Percentiles rank a stretch among this genome's conserved stretches.
These are phyloP conservation scores for Colletotrichum liriopes DNA, from an alignment of 2,329 filamentous ascomycete genomes.

Conservation along the genomic window DNA sequence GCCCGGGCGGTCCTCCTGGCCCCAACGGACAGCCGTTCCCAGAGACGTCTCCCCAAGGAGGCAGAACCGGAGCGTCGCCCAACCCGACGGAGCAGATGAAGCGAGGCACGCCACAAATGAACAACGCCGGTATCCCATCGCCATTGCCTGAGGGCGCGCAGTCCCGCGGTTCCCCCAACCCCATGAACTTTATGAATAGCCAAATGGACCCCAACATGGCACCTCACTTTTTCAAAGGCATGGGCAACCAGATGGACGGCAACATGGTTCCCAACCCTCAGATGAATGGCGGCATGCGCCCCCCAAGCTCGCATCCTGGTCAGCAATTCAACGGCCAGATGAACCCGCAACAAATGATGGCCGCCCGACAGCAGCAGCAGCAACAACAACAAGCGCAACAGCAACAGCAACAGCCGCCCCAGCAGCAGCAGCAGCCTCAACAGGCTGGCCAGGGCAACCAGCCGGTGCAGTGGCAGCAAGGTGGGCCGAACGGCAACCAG, in stretches of 20 bases:
- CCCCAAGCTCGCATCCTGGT: constrained; percentile 78
- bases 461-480: constrained; percentile 66
- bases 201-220: constrained; percentile 75
- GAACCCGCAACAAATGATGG: constrained; percentile 74
- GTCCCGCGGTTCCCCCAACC: constrained; percentile 77
- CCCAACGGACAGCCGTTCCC: constrained; percentile 76
- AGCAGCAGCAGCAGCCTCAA: constrained; percentile 52
- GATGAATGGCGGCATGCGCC: constrained; percentile 78
- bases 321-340: constrained; percentile 71
- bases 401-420: constrained; percentile 67
- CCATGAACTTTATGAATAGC: constrained; percentile 75
- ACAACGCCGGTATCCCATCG: constrained; percentile 77
- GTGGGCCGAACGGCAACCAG: constrained; percentile 57
- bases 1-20: constrained; percentile 67
- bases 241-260: constrained; percentile 64
- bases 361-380: constrained; percentile 54
- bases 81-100: constrained; percentile 86
- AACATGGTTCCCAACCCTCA: constrained; percentile 69
- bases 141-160: constrained; percentile 79
- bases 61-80: constrained; percentile 79
- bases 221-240: constrained; percentile 72
- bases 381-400: constrained; percentile 62
- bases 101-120: constrained; percentile 82
- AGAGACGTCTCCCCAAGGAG: constrained; percentile 79
- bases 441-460: constrained; percentile 56